Conservation (phyloP, 148 eudicot species). For the Rhododendron molle region DNA sequence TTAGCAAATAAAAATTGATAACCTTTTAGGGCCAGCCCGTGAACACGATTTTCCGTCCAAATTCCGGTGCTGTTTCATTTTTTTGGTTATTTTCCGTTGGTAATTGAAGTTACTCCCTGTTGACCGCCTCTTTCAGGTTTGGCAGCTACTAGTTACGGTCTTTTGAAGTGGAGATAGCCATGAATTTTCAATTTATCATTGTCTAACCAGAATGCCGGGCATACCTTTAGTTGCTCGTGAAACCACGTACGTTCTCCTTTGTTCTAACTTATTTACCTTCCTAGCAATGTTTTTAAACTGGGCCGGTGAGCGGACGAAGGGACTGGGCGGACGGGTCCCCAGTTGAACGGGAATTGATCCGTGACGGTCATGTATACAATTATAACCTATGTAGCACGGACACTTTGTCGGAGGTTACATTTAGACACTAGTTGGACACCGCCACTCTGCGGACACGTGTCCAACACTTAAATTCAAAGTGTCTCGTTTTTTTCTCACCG, state of each 20-base stretch:
- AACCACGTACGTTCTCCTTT: constrained; percentile 44
- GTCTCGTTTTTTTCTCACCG: neutral
- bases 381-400: neutral
- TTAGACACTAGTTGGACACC: neutral
- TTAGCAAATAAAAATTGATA: neutral
- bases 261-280: constrained; percentile 7
- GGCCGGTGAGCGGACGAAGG: neutral
- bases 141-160: constrained; percentile 8
- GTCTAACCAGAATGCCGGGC: constrained; percentile 78
- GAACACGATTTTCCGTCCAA: neutral
- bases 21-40: neutral
- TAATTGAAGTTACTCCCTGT: constrained; percentile 2
- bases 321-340: neutral
- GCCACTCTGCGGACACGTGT: no score
- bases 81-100: no score
- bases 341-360: neutral
- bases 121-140: constrained; percentile 21
- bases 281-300: neutral
- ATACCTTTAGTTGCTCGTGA: constrained; percentile 87
- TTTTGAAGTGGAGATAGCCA: constrained; percentile 4
- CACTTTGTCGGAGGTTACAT: neutral
- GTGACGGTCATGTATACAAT: neutral
- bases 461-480: no score
- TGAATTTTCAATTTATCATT: constrained; percentile 15
- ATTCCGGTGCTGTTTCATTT: neutral